Evolutionary conservation across 176 grass and related monocot genomes (phyloP).

Genomic region (Triticum timopheevii): DNA sequence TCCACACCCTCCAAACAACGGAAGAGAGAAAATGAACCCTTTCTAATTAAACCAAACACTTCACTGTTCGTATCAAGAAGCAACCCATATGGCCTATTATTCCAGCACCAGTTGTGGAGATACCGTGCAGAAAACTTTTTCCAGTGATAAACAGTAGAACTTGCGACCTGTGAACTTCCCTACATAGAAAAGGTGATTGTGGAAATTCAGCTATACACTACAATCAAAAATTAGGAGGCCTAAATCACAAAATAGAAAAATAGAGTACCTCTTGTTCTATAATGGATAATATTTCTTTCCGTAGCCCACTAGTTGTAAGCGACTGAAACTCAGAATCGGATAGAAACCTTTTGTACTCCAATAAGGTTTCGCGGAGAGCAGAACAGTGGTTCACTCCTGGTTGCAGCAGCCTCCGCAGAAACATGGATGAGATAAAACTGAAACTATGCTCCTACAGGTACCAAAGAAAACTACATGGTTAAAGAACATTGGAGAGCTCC

Average conservation of each 20-base stretch:
- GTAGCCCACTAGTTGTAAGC: constrained; percentile 73
- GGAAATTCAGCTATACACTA: constrained; percentile 26
- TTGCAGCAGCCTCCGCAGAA: constrained; percentile 91
- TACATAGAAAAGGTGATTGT: constrained; percentile 38
- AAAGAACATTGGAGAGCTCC: constrained; percentile 28
- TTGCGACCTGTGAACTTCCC: constrained; percentile 58
- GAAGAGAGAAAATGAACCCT: constrained; percentile 81
- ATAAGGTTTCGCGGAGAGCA: constrained; percentile 77
- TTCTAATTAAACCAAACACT: constrained; percentile 88
- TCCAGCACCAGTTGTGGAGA: constrained; percentile 72
- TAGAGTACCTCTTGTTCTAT: constrained; percentile 74
- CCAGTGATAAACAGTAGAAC: constrained; percentile 72
- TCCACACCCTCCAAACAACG: constrained; percentile 77
- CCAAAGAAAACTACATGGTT: constrained; percentile 1
- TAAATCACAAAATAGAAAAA: not conserved
- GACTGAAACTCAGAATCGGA: constrained; percentile 83
- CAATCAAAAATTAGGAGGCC: constrained; percentile 28
- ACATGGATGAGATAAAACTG: constrained; percentile 84
- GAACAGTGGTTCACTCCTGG: constrained; percentile 77
- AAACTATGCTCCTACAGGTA: constrained; percentile 65
- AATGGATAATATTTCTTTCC: constrained; percentile 80
- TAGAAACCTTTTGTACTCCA: constrained; percentile 84
- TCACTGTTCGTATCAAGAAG: constrained; percentile 72
- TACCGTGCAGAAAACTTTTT: constrained; percentile 79
- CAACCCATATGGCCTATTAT: constrained; percentile 72